Evolutionary conservation across 2,329 filamentous ascomycete genomes (phyloP).

Genomic region (Fusarium sp.): DNA sequence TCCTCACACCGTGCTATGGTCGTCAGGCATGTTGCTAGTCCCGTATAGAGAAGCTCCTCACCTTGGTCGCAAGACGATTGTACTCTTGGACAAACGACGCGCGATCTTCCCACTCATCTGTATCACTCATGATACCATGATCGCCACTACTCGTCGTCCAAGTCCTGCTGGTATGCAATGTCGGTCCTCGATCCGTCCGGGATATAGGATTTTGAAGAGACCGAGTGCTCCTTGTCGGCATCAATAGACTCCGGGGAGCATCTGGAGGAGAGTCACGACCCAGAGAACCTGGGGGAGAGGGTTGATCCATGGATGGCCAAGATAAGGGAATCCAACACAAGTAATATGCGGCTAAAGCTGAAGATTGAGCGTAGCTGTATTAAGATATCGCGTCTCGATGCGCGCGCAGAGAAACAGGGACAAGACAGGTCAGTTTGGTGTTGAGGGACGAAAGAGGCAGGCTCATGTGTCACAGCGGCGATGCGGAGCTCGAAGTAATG

Average conservation of each 20-base stretch:
- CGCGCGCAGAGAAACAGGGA: constrained; percentile 9
- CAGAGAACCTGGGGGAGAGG: constrained; percentile 13
- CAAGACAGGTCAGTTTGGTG: constrained; percentile 2
- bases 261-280: constrained; percentile 30
- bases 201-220: constrained; percentile 43
- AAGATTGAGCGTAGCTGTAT: constrained; percentile 3
- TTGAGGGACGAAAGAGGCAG: constrained; percentile 8
- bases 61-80: constrained; percentile 67
- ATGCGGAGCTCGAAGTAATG: constrained; percentile 21
- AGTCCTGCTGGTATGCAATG: constrained; percentile 58
- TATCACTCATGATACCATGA: constrained; percentile 55
- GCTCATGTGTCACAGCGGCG: constrained; percentile 37
- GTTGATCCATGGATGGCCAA: constrained; percentile 31
- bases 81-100: constrained; percentile 63
- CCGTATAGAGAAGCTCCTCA: constrained; percentile 40
- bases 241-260: constrained; percentile 26
- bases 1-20: constrained; percentile 61
- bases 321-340: background rate
- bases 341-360: constrained; percentile 22
- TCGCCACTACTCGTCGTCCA: constrained; percentile 66
- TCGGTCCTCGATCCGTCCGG: constrained; percentile 37
- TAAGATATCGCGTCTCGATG: constrained; percentile 29
- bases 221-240: constrained; percentile 41
- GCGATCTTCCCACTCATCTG: constrained; percentile 59
- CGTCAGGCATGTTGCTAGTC: background rate